A percentile compares a stretch with the other conserved stretches of the same genome.
phyloP scores from a whole-genome alignment of 2,329 filamentous ascomycete species.

The Penicillium sp. region DNA sequence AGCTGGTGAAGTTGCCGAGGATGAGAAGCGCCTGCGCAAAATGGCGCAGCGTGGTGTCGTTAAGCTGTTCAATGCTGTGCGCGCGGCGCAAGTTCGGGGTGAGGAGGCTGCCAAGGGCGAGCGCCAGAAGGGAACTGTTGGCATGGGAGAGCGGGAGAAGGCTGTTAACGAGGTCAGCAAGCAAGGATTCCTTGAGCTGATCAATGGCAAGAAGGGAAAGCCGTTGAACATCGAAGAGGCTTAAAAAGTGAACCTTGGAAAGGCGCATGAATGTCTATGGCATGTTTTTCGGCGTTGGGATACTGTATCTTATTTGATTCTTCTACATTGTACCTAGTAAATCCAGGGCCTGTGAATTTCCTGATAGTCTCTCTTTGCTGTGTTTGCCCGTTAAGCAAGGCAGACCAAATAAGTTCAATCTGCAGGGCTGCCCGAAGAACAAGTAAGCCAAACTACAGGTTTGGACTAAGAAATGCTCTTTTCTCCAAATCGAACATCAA shows the following conservation, averaged over 20 bases:
- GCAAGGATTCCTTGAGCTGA: slow-evolving; percentile 91
- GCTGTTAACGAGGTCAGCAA: slow-evolving; percentile 95
- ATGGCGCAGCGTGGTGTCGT: slow-evolving; percentile 91
- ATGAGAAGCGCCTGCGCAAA: slow-evolving; percentile 78
- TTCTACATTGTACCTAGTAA: slow-evolving; percentile 15
- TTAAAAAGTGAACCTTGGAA: slow-evolving; percentile 24
- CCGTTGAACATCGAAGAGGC: slow-evolving; percentile 46
- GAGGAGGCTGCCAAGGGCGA: slow-evolving; percentile 68
- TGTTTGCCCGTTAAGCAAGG: no score
- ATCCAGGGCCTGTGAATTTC: not conserved
- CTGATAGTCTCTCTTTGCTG: no score
- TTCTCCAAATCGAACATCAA: no score
- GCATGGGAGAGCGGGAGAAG: slow-evolving; percentile 76
- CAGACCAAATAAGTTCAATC: no score
- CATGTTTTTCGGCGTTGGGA: slow-evolving; percentile 36
- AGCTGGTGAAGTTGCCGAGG: slow-evolving; percentile 57
- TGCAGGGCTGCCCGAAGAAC: no score
- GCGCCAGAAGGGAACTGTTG: slow-evolving; percentile 70
- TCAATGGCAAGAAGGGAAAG: slow-evolving; percentile 59
- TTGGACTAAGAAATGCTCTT: no score
- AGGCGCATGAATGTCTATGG: slow-evolving; percentile 26
- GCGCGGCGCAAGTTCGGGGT: slow-evolving; percentile 86
- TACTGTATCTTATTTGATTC: slow-evolving; percentile 19
- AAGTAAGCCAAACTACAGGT: no score
- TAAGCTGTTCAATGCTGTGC: slow-evolving; percentile 92